Evolutionary conservation across 768 basidiomycete genomes (phyloP), one percentile per base, ranked within the genome.

Genomic region (Terana coerulea): DNA sequence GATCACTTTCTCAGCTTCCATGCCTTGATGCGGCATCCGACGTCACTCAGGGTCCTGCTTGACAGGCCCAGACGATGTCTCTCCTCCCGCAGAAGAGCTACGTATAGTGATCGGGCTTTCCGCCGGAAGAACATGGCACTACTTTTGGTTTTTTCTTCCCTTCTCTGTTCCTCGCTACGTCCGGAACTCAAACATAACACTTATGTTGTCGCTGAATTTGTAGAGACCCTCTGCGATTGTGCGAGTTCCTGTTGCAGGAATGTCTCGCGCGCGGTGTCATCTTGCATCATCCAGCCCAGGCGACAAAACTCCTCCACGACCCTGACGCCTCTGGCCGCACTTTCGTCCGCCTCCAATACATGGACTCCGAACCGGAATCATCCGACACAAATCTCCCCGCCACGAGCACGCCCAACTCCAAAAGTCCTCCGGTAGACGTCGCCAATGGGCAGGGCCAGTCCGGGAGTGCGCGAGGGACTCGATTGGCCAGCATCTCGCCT

Each of bases 231-330:
- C 49, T 56, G 31, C 63, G 56, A 44, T 58, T 70, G 28, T 68
- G 64, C 54, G 52, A 64, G 45, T 69, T 65, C 46, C 62, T 70
- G 33, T 61, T 69, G 17, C 57, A 61, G 49, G 58, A 63, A 46
- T 67, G 64, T 36, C 41, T 48, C 22, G 55, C 61, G 11, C 61
- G 61, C 33, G 61, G 67, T 34, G 62, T 66, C n/a, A 56, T 57
- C 28, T 58, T 66, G 41, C 67, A 67, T 52, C 60, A 64, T 10
- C 64, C 66, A n/a, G 62, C 63, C 2, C 55, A 54, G 39, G 63
- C 61, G 24, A 61, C 61, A 7, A 25, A 59, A 53, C 47, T 64
- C 28, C 31, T 46, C 30, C 11, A 29, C 6, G 43, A 50, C 43
- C 39, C 34, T 28, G 40, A 56, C 22, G 14, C 47, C 21, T 41